Evolutionary conservation across 2,329 filamentous ascomycete species (phyloP), one percentile per base, ranked within the genome.

Genomic region (Phialocephala subalpina): DNA sequence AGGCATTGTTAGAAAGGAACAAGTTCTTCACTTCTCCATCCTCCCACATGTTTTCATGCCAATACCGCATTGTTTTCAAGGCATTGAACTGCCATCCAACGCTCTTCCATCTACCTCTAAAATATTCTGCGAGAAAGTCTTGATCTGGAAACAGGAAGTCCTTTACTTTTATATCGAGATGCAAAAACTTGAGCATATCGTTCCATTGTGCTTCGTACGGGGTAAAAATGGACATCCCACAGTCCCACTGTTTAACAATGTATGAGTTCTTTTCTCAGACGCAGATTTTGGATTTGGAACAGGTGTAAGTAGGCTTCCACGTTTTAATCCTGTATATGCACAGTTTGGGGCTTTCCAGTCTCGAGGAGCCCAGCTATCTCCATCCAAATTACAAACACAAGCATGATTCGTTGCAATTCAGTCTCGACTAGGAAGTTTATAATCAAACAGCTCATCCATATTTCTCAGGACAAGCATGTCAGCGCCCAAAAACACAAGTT

Each of bases 371-470:
- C 95, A 92, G 25, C 85, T 74, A 77, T 92, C 92, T 67, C 85
- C 83, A 67, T 93, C 81, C 20, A 92, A 92, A 78, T 96, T 96
- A 81, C 93, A 96, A 16, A 93, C 88, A 78, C 93, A 96, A 12
- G 92, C 92, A 79, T 94, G 92, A 72, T 88, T 88, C 4, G 92
- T 92, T 4, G 92, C 93, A 77, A 97, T 94, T 55, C 96, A 90
- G 45, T 86, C 47, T 20, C 82, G 74, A 25, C 89, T 64, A 76
- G 93, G 90, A 49, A 96, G 84, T 63, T 85, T 79, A 22, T 96
- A 71, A 11, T 92, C 87, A 90, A 97, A 96, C 67, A 97, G 82
- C 80, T 96, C 93, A 77, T 97, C 93, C 91, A 97, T 97, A 79
- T 96, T 95, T 72, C 83, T 83, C 67, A 90, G 80, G 25, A 93